phyloP scores from a whole-genome alignment of 2,329 filamentous ascomycete species.

The Aspergillus sclerotialis region DNA sequence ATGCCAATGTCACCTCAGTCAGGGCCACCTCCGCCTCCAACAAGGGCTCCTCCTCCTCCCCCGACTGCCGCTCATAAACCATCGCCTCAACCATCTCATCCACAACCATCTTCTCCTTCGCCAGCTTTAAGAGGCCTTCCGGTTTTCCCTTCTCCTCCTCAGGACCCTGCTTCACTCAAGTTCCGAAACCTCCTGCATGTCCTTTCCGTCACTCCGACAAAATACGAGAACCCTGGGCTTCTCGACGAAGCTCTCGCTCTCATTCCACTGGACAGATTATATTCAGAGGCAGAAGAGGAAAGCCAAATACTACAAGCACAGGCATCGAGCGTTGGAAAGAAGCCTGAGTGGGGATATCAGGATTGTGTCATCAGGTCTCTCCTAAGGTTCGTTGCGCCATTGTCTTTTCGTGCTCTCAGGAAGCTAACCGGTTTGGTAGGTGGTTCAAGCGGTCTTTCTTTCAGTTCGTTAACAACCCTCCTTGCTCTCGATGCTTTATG shows the following conservation, averaged over 20 bases:
- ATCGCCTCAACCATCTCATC: conserved; percentile 23
- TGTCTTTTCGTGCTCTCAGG: conserved; percentile 7
- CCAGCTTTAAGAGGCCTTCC: conserved; percentile 52
- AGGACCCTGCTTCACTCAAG: conserved; percentile 63
- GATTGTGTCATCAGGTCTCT: conserved; percentile 90
- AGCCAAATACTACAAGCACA: conserved; percentile 79
- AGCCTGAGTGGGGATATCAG: conserved; percentile 92
- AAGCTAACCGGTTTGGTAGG: conserved; percentile 37
- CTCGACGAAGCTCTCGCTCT: conserved; percentile 83
- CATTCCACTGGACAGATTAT: conserved; percentile 85
- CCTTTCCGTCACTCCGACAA: conserved; percentile 78
- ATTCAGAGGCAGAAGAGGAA: conserved; percentile 90
- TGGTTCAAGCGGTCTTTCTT: conserved; percentile 98
- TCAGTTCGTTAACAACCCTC: conserved; percentile 92
- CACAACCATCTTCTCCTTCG: conserved; percentile 27
- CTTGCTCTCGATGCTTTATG: conserved; percentile 72
- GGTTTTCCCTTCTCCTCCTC: conserved; percentile 67
- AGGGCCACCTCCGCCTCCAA: conserved; percentile 26
- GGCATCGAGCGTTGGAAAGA: conserved; percentile 77
- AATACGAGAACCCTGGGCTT: conserved; percentile 93
- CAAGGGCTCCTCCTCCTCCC: conserved; percentile 30
- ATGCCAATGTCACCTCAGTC: conserved; percentile 16
- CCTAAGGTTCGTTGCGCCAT: conserved; percentile 58
- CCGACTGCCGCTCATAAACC: conserved; percentile 20
- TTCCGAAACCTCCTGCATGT: conserved; percentile 78